A percentile compares a stretch with the other conserved stretches of the same genome.
phyloP scores from a whole-genome alignment of 441 rosid genomes.

The Aquilaria agallochum region DNA sequence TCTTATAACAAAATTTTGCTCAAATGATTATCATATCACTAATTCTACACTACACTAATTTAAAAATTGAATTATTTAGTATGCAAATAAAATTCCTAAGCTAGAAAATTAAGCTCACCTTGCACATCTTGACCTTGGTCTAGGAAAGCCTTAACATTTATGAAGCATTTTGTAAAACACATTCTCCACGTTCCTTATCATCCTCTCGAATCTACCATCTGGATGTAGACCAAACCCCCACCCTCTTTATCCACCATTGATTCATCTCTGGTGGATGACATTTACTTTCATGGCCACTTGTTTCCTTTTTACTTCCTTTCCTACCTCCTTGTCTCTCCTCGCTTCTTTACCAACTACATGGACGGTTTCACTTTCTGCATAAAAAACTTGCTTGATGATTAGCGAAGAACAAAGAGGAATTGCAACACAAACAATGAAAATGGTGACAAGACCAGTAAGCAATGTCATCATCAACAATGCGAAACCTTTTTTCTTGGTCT shows the following conservation, averaged over 20 bases:
- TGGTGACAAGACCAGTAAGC: constrained; percentile 4
- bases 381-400: constrained; percentile 36
- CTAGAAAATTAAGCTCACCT: too few species aligned
- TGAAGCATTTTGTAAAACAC: too few species aligned
- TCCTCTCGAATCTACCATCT: too few species aligned
- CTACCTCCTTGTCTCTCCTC: constrained; percentile 77
- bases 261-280: constrained; percentile 94
- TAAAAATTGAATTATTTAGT: too few species aligned
- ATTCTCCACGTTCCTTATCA: too few species aligned
- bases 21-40: too few species aligned
- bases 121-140: too few species aligned
- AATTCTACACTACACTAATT: too few species aligned
- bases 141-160: too few species aligned
- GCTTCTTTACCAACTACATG: constrained; percentile 61
- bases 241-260: constrained; percentile 55
- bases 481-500: background rate
- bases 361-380: constrained; percentile 62
- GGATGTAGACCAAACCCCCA: constrained; percentile 17
- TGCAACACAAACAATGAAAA: constrained; percentile 9
- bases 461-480: constrained; percentile 6
- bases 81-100: too few species aligned
- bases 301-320: constrained; percentile 69
- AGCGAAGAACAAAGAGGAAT: constrained; percentile 18
- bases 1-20: too few species aligned
- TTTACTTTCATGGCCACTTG: constrained; percentile 59